Base-by-base conservation (phyloP, 768 basidiomycete species). In the Filobasidium floriforme region DNA sequence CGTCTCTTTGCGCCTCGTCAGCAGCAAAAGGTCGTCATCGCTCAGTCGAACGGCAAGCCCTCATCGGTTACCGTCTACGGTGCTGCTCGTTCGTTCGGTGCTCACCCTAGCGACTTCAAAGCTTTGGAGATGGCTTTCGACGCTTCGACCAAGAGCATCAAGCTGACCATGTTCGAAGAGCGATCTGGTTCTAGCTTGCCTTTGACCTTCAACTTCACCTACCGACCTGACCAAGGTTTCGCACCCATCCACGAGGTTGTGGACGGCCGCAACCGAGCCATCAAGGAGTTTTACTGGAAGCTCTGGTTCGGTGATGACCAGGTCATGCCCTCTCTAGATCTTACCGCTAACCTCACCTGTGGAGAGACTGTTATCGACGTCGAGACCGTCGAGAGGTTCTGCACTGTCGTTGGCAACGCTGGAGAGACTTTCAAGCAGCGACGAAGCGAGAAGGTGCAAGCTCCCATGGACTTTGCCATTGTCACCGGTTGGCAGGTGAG, bases 401-500 rank as follows among this genome's bases (percentile, higher is more conserved):
- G 78, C 63, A 84, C 86, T 26, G 88, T 99, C 59, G 86, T 98
- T 64, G 94, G 93, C 40, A 98, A 97, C 79, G 87, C 93, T 73
- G 88, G 86, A 37, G 94, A 92, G 76, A 84, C 84, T 1, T 99
- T 94, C 84, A 91, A 93, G 84, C 82, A 84, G 14, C 85, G 82
- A 2, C 84, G 91, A 65, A 87, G 82, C 59, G 78, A 73, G 54
- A 82, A 82, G 41, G 85, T 91, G 52, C 85, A 89, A 73, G 92
- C 94, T 1, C 96, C 96, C 0, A 94, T 99, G 90, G 94, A 98
- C 80, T 98, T 96, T 73, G 91, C 93, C 28, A 99, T 99, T 74
- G 94, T 98, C 60, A 88, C 92, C 46, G 93, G 94, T 55, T 99
- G 96, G 96, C 87, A 94, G 88, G 92, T 92, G 76, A 67, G 88